phyloP scores from a whole-genome alignment of 306 rosid species.

The Corylus americana region DNA sequence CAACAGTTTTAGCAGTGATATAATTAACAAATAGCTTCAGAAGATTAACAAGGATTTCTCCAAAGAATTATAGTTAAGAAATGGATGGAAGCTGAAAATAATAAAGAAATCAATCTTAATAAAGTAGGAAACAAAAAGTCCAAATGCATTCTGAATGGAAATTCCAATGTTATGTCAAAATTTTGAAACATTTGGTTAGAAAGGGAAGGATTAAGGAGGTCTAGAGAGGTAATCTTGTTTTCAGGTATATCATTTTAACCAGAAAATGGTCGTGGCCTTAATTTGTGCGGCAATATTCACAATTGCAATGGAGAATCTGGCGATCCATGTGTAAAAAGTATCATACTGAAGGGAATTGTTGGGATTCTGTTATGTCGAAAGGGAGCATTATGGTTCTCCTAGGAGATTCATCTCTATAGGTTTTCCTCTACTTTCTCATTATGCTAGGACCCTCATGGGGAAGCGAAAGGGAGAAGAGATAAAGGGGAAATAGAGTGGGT shows the following conservation, averaged over 20 bases:
- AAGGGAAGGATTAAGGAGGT: background rate
- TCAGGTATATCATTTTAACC: background rate
- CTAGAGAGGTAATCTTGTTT: background rate
- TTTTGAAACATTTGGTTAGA: background rate
- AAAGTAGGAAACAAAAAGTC: background rate
- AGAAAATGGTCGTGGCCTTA: background rate
- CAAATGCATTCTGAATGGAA: background rate
- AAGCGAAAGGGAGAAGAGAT: background rate
- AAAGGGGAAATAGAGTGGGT: background rate
- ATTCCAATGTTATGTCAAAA: background rate
- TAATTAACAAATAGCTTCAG: constrained; percentile 12
- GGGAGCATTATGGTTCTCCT: background rate
- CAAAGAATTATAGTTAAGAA: background rate
- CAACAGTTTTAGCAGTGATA: constrained; percentile 8
- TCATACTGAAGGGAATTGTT: background rate
- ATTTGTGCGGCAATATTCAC: background rate
- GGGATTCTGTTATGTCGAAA: background rate
- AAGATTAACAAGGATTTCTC: background rate
- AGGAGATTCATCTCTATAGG: background rate
- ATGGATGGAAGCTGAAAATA: constrained; percentile 1
- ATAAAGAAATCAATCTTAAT: background rate
- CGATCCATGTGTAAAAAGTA: background rate
- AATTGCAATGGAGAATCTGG: background rate
- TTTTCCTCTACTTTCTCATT: background rate
- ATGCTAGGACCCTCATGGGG: background rate